Evolutionary conservation across 1,139 yeast genomes (phyloP).

Genomic region (Kodamaea sp.): DNA sequence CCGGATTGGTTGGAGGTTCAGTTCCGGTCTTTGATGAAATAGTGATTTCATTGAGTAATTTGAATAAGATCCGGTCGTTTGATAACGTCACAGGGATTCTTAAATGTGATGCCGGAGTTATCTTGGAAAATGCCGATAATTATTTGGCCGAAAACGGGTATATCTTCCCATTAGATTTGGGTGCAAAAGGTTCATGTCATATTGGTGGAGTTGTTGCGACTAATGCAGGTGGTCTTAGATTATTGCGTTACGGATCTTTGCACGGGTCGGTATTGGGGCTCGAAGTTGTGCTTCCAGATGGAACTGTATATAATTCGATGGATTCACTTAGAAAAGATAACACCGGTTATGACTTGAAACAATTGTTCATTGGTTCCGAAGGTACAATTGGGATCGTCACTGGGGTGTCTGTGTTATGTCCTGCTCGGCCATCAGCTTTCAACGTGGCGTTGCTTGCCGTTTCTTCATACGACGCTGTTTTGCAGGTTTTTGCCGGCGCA

Average conservation of each 20-base stretch:
- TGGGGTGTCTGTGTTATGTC: constrained; percentile 85
- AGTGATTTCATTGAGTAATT: constrained; percentile 60
- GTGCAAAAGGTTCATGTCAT: constrained; percentile 97
- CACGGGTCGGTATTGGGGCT: constrained; percentile 91
- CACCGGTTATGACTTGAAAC: constrained; percentile 91
- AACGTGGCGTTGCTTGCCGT: constrained; percentile 90
- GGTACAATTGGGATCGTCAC: constrained; percentile 91
- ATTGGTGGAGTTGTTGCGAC: constrained; percentile 96
- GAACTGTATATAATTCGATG: constrained; percentile 76
- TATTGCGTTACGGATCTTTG: constrained; percentile 84
- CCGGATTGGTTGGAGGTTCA: constrained; percentile 95
- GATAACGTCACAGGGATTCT: constrained; percentile 81
- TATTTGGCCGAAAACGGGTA: constrained; percentile 76
- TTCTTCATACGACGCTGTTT: constrained; percentile 76
- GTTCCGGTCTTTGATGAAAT: constrained; percentile 92
- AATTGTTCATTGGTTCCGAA: constrained; percentile 87
- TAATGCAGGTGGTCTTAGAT: constrained; percentile 92
- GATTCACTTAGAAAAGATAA: constrained; percentile 86
- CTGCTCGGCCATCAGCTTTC: constrained; percentile 83
- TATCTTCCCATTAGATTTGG: constrained; percentile 90
- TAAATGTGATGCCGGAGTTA: constrained; percentile 88
- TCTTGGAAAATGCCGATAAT: constrained; percentile 81
- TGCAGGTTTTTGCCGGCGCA: constrained; percentile 75
- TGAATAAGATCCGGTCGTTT: constrained; percentile 79
- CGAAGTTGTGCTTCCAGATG: constrained; percentile 89